Base-by-base conservation (phyloP, 805 yeast species). In the Candida verbasci region DNA sequence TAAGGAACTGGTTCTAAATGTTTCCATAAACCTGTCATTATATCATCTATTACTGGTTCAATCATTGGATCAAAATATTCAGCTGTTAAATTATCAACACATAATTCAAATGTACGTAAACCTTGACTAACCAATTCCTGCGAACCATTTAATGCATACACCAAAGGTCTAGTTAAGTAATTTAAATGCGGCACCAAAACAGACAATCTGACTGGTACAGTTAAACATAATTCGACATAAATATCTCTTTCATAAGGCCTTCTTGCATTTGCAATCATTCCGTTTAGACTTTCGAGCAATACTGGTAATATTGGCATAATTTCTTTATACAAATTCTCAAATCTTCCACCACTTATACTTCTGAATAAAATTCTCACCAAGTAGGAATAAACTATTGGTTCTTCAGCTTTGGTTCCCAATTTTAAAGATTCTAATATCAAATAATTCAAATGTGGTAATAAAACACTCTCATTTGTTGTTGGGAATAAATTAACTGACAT, bases 51-150 rank as follows among this genome's bases (percentile, higher is more conserved):
- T 2, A 89, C 97, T 0, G 99, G 97, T 52, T 89, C 97, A 42
- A 93, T 80, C 54, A 93, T 89, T 2, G 98, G 97, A 50, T 93
- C 98, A 58, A 93, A 88, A 57, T 89, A 93, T 46, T 89, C 95
- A 0, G 97, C 95, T 0, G 97, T 94, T 42, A 93, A 61, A 51
- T 94, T 93, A 52, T 93, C 99, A 17, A 93, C 96, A 55, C 98
- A 93, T 6, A 93, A 70, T 54, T 93, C 99, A 40, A 93, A 74
- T 0, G 98, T 94, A 44, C 99, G 70, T 44, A 93, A 65, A 31
- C 99, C 99, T 58, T 93, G 98, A 32, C 89, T 80, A 1, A 93
- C 93, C 29, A 94, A 73, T 44, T 93, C 99, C 43, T 82, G 96
- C 1, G 87, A 74, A 0, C 96, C 95, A 52, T 85, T 85, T 43